phyloP scores from a whole-genome alignment of 129 eudicot genomes.

The Erigeron canadensis region DNA sequence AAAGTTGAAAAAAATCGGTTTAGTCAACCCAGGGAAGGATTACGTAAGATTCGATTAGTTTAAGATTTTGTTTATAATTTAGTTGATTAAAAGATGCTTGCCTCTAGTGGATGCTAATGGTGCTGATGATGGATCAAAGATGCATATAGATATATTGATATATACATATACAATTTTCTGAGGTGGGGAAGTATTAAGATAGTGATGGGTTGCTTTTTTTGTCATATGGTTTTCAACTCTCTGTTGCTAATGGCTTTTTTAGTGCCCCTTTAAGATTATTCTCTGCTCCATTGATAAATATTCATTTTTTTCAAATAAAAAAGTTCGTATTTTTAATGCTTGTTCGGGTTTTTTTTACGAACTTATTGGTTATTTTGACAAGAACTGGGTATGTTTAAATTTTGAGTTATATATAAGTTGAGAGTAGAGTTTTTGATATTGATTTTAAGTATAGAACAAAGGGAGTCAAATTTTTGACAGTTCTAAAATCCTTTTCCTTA shows the following conservation, averaged over 20 bases:
- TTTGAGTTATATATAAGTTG: neutral
- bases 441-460: neutral
- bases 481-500: conserved; percentile 19
- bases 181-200: conserved; percentile 21
- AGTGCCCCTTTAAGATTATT: conserved; percentile 21
- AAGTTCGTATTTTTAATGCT: too few species aligned
- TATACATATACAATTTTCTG: too few species aligned
- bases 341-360: too few species aligned
- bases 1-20: conserved; percentile 6
- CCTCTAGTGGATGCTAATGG: conserved; percentile 29
- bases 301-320: neutral
- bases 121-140: conserved; percentile 27
- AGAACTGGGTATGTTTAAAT: too few species aligned
- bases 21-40: conserved; percentile 18
- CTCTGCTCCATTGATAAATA: conserved; percentile 10
- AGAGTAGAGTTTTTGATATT: neutral
- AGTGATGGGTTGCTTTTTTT: conserved; percentile 29
- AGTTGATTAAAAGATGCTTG: conserved; percentile 7
- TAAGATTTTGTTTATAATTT: neutral
- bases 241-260: conserved; percentile 24
- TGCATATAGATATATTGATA: neutral
- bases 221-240: conserved; percentile 62
- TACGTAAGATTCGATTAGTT: conserved; percentile 14
- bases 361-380: too few species aligned
- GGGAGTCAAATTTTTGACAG: neutral